Evolutionary conservation across 345 rosid species (phyloP), one percentile per base, ranked within the genome.

Genomic region (Geranium rotundifolium): DNA sequence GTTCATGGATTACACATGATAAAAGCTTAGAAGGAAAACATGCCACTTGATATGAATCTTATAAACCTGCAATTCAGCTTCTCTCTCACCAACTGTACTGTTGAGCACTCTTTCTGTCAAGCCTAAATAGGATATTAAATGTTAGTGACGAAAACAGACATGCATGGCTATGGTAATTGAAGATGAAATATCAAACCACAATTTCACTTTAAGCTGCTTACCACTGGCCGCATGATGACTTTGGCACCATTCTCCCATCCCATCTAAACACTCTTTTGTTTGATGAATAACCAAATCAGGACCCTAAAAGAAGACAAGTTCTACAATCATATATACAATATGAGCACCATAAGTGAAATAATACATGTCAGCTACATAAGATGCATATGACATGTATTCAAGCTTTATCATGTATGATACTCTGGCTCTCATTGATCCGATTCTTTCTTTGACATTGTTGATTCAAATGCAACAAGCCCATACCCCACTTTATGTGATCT

Each of bases 171-270:
- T 46, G 15, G 15, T 46, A 46, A 12, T 46, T 14, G 16, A 46
- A 46, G 52, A 46, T 46, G 52, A 10, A 46, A 46, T 14, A 46
- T 46, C 20, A 55, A 17, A 17, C 19, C 6, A 8, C 57, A 67
- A 20, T 71, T 19, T 19, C 39, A 54, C 30, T 31, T 58, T 23
- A 23, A 67, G 58, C 27, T 58, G 63, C 81, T 73, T 80, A 92
- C 99, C 97, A 72, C 97, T 93, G 64, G 84, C 89, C 19, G 77
- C 87, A 62, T 89, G 99, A 79, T 89, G 97, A 63, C 57, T 72
- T 77, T 81, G 88, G 73, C 97, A 93, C 99, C 99, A 87, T 31
- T 93, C 97, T 59, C 85, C 86, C 95, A 90, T 90, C 67, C 72
- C 66, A 70, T 86, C 87, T 67, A 93, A 39, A 63, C 96, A 89